Base-by-base conservation (phyloP, 805 yeast genomes). In the Suhomyces xylopsoci region DNA sequence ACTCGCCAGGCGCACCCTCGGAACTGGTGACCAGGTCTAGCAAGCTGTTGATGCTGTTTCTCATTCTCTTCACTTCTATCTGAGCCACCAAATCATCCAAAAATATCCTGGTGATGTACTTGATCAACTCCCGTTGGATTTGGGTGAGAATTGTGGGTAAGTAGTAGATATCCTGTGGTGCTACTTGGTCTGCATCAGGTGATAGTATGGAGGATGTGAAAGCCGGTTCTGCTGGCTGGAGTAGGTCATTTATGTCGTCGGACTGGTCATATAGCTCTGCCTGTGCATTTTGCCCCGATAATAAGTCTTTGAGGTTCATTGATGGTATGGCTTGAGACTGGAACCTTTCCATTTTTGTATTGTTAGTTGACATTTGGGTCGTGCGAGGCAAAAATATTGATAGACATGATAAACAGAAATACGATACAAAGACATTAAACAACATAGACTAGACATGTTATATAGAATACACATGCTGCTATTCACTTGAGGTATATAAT, bases 271-370 rank as follows among this genome's bases (percentile, higher is more conserved):
- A 61, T 17, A 60, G 47, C 17, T 56, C 51, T 9, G 57, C 59
- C n/a, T 67, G 66, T 42, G 66, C 28, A 12, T 20, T 46, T n/a
- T 71, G 75, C n/a, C 61, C 60, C 40, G 75, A 66, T 15, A 74
- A 66, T 64, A 74, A 62, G 47, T 73, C 78, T 68, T 69, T 62
- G 50, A 74, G 69, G 51, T 74, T 73, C 78, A 74, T 74, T 38
- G 20, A 3, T 10, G 20, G 4, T 7, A 15, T 10, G 24, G 20
- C 20, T 38, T n/a, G n/a, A 38, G 42, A 3, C 9, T 38, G 41
- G 41, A 36, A 36, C 41, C 41, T 7, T 36, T 36, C 32, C 41
- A 36, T 8, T 36, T 36, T 38, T 19, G 42, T 38, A 38, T 38
- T 12, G 22, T 38, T 7, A 38, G 14, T 19, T 17, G 42, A 28